phyloP scores from a whole-genome alignment of 2,329 filamentous ascomycete genomes.

The Fusarium metavorans region DNA sequence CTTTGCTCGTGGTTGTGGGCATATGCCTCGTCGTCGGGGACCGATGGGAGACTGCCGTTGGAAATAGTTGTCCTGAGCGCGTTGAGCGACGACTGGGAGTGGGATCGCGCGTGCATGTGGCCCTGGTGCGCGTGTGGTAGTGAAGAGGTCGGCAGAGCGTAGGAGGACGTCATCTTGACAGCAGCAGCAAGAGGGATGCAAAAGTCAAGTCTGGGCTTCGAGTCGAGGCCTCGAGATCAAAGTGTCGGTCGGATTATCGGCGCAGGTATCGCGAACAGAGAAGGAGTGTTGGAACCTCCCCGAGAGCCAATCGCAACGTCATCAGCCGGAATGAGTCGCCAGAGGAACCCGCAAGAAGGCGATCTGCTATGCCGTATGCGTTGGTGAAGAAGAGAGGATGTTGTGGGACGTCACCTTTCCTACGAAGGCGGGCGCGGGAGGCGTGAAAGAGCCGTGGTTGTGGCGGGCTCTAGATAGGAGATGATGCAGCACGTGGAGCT shows the following conservation, averaged over 20 bases:
- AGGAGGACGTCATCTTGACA: slow-evolving; percentile 62
- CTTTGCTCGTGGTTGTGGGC: slow-evolving; percentile 48
- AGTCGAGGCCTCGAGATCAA: neutral
- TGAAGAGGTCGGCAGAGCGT: slow-evolving; percentile 64
- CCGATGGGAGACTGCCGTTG: slow-evolving; percentile 47
- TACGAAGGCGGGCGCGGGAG: slow-evolving; percentile 23
- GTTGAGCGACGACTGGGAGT: slow-evolving; percentile 55
- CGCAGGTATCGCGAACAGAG: slow-evolving; percentile 33
- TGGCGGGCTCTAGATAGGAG: slow-evolving; percentile 42
- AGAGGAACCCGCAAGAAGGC: slow-evolving; percentile 19
- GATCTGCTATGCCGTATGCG: slow-evolving; percentile 17
- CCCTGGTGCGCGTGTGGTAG: slow-evolving; percentile 62
- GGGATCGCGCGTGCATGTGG: slow-evolving; percentile 54
- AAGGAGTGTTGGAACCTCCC: slow-evolving; percentile 34
- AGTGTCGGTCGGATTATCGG: slow-evolving; percentile 30
- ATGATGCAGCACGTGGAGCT: slow-evolving; percentile 43
- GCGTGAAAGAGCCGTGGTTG: slow-evolving; percentile 34
- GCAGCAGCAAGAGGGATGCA: slow-evolving; percentile 4
- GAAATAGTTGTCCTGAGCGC: slow-evolving; percentile 53
- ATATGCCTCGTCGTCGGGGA: slow-evolving; percentile 48
- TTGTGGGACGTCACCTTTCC: slow-evolving; percentile 36
- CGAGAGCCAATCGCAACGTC: slow-evolving; percentile 42
- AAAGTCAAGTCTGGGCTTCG: slow-evolving; percentile 6
- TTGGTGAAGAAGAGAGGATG: slow-evolving; percentile 19
- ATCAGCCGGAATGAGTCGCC: slow-evolving; percentile 31